Evolutionary conservation across 1,139 yeast species (phyloP).

Genomic region (Lodderomyces parapsilosis): DNA sequence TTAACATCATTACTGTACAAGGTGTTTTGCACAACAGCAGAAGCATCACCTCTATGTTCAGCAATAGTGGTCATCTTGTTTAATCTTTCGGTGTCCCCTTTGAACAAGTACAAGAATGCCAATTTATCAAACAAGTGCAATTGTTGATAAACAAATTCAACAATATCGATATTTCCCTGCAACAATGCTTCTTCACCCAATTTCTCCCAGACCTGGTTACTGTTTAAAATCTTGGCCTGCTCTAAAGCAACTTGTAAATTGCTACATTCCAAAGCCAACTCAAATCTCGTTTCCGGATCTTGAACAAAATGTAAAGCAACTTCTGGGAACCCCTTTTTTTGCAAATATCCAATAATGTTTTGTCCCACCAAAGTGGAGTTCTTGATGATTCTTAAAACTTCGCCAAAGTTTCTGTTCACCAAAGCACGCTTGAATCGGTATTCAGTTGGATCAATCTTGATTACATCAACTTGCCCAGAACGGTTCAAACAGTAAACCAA

Average conservation of each 20-base stretch:
- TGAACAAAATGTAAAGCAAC: conserved; percentile 92
- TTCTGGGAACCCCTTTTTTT: conserved; percentile 94
- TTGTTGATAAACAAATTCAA: conserved; percentile 87
- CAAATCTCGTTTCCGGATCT: conserved; percentile 95
- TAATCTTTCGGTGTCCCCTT: conserved; percentile 77
- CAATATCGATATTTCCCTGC: conserved; percentile 86
- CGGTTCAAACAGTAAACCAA: conserved; percentile 81
- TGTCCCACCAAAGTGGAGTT: conserved; percentile 94
- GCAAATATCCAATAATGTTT: conserved; percentile 91
- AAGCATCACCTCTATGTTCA: conserved; percentile 78
- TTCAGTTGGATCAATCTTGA: conserved; percentile 92
- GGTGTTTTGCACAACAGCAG: conserved; percentile 81
- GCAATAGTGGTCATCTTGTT: conserved; percentile 88
- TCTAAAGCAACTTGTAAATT: conserved; percentile 82
- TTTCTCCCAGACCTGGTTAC: conserved; percentile 70
- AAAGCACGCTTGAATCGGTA: conserved; percentile 93
- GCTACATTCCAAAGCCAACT: conserved; percentile 91
- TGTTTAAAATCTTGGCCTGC: conserved; percentile 78
- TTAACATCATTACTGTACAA: conserved; percentile 74
- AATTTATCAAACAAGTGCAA: conserved; percentile 84
- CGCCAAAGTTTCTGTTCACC: conserved; percentile 85
- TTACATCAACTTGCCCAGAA: conserved; percentile 76
- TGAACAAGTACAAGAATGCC: conserved; percentile 79
- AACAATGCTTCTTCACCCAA: conserved; percentile 82
- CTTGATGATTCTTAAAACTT: conserved; percentile 86